Evolutionary conservation across 2,329 filamentous ascomycete genomes (phyloP).

Genomic region (Tolypocladium paradoxum): DNA sequence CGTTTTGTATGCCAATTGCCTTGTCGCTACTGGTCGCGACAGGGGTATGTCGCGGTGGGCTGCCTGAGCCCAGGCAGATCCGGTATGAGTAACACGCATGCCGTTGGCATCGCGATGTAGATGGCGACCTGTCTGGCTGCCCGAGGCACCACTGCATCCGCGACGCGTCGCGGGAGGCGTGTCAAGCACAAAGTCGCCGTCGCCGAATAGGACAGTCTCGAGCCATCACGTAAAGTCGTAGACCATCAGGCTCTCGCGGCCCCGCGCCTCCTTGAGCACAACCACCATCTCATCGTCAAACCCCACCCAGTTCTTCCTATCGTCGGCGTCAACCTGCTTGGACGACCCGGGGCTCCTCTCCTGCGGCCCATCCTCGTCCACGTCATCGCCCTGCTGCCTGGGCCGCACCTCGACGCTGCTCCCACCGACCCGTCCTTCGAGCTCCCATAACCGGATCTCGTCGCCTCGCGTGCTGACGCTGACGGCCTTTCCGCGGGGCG

Average conservation of each 20-base stretch:
- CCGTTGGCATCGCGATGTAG: neutral
- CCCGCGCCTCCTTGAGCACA: constrained; percentile 59
- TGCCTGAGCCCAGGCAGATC: neutral
- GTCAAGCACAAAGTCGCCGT: neutral
- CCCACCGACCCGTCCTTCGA: constrained; percentile 57
- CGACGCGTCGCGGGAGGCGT: neutral
- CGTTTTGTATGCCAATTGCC: neutral
- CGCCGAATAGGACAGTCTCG: neutral
- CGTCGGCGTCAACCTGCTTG: constrained; percentile 24
- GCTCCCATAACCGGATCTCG: constrained; percentile 78
- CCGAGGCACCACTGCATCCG: neutral
- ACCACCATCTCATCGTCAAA: constrained; percentile 93
- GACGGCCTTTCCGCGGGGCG: constrained; percentile 74
- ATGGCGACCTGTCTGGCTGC: neutral
- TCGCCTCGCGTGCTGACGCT: constrained; percentile 76
- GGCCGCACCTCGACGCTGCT: constrained; percentile 45
- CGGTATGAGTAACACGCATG: neutral
- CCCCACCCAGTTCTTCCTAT: constrained; percentile 57
- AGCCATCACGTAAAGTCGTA: constrained; percentile 64
- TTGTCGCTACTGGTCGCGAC: neutral
- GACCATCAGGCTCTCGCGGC: constrained; percentile 62
- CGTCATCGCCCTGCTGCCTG: constrained; percentile 15
- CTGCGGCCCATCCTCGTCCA: constrained; percentile 5
- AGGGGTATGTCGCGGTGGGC: neutral
- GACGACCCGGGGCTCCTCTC: neutral